Conservation (phyloP, 1,284 basidiomycete species). For the Coniophora puteana region DNA sequence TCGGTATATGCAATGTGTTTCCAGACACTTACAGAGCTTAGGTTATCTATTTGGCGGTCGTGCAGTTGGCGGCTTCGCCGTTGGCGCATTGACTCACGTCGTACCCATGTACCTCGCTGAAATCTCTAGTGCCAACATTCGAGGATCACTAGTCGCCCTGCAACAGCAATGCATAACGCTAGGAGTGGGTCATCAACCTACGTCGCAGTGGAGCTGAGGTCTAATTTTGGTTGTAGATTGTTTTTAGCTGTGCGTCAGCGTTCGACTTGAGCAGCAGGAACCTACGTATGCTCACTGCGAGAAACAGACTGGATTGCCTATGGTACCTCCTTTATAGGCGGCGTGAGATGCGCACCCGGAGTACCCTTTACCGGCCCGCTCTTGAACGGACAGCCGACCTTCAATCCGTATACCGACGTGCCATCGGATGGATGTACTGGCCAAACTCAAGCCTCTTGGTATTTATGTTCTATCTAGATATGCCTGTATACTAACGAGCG, state of each 20-base stretch:
- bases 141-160: constrained; percentile 8
- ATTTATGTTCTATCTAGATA: no score
- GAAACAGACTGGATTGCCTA: constrained; percentile 8
- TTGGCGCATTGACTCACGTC: constrained; percentile 8
- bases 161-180: constrained; percentile 6
- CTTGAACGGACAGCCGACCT: not conserved
- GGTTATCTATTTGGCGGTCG: constrained; percentile 4
- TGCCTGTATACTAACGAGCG: no score
- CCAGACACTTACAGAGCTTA: not conserved
- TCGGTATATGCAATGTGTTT: not conserved
- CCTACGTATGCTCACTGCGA: not conserved
- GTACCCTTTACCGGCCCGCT: constrained; percentile 2
- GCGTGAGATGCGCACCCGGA: constrained; percentile 2
- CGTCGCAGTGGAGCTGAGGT: not conserved
- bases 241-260: not conserved
- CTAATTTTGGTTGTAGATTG: not conserved
- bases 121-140: constrained; percentile 7
- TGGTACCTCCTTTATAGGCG: constrained; percentile 7
- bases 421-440: constrained; percentile 5
- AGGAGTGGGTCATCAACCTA: constrained; percentile 1
- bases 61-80: constrained; percentile 2
- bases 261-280: not conserved
- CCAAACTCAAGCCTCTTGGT: constrained; percentile 5
- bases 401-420: constrained; percentile 2
- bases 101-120: constrained; percentile 9